These are phyloP conservation scores for Fomitopsis pulvina DNA, from an alignment of 768 basidiomycete genomes.

Conservation along the genomic window DNA sequence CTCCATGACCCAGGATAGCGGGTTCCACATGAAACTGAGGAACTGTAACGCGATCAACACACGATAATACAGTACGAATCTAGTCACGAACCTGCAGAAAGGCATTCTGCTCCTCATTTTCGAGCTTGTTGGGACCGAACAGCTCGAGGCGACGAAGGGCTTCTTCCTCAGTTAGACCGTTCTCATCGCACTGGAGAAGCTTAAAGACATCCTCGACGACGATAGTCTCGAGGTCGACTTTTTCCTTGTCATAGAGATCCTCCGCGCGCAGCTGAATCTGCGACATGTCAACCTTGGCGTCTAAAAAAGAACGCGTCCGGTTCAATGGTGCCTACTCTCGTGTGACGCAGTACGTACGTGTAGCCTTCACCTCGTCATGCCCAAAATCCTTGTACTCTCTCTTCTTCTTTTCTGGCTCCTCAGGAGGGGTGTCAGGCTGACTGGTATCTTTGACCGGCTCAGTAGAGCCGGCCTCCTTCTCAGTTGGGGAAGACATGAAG, in stretches of 20 bases:
- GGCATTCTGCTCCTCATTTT: constrained; percentile 84
- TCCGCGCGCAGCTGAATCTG: constrained; percentile 88
- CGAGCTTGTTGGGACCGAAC: constrained; percentile 95
- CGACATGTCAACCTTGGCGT: constrained; percentile 86
- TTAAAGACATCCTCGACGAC: constrained; percentile 96
- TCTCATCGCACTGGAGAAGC: constrained; percentile 84
- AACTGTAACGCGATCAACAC: constrained; percentile 43
- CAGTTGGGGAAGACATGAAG: constrained; percentile 36
- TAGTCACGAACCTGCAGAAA: constrained; percentile 70
- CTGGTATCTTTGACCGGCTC: constrained; percentile 33
- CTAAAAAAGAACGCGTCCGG: constrained; percentile 34
- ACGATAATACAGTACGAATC: not conserved
- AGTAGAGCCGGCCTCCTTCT: constrained; percentile 61
- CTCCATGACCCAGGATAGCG: constrained; percentile 99
- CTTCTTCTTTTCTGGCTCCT: constrained; percentile 43
- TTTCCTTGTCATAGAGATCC: constrained; percentile 96
- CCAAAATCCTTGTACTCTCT: constrained; percentile 86
- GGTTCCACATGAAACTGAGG: constrained; percentile 99
- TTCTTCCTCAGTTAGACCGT: constrained; percentile 72
- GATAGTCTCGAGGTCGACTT: constrained; percentile 97
- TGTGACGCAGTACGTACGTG: constrained; percentile 63
- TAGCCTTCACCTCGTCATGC: constrained; percentile 52
- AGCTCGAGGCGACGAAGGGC: constrained; percentile 79
- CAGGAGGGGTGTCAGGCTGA: constrained; percentile 24
- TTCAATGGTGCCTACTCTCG: not conserved